Base-by-base conservation (phyloP, 176 grass and related monocot genomes). In the Tillandsia leiboldiana region DNA sequence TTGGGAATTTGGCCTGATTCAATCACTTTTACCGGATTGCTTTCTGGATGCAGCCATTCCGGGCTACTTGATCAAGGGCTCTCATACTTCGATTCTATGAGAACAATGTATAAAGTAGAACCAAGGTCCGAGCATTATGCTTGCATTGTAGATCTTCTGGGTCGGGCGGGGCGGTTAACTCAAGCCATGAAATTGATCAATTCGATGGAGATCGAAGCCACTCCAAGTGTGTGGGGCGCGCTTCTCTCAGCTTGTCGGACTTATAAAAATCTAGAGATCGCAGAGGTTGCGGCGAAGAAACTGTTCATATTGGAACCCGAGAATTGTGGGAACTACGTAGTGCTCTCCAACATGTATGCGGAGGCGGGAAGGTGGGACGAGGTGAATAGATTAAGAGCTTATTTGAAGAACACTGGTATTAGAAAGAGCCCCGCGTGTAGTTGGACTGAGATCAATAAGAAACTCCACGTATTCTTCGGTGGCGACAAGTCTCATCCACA, bases 11-110 rank as follows among this genome's bases (percentile, higher is more conserved):
- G 51, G 14, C 74, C 74, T 1, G 65, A 77, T 24, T 26, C 52
- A 7, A 61, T 77, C 29, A 69, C 74, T 7, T 77, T 77, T 65
- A 77, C 65, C 3, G 51, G 52, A 1, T 27, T 77, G 12, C 74
- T 77, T 13, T 77, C 74, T 27, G 65, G 74, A 17, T 77, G 74
- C 65, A 77, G 74, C 51, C 74, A 77, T 12, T 77, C 74, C 9
- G 74, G 74, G 29, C 66, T 77, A 51, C 20, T 77, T 48, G 65
- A 69, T 49, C 51, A 77, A 61, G 74, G 74, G 1, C n/a, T 76
- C 12, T 52, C 26, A 13, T 76, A 76, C 9, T 76, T 76, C n/a
- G 26, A 75, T 57, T 56, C n/a, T 17, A 76, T 76, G 73, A 67
- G n/a, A 24, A 53, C 10, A 33, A 51, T 48, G 18, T 67, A 76